Percentiles rank a stretch among this genome's conserved stretches.
These are phyloP conservation scores for Persicaria tinctoria DNA, from an alignment of 148 eudicot genomes.

Conservation along the genomic window DNA sequence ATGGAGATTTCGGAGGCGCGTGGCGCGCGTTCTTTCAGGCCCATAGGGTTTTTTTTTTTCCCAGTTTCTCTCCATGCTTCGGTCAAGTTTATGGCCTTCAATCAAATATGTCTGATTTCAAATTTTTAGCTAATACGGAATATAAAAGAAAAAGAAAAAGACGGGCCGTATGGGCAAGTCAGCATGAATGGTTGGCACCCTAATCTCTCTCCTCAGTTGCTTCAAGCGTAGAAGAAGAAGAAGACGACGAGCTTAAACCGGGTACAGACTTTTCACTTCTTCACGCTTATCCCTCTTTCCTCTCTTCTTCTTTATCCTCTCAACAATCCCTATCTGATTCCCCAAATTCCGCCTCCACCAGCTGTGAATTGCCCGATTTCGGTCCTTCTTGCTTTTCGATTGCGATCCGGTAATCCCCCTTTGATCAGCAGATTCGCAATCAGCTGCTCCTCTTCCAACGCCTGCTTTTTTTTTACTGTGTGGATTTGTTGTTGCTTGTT, in stretches of 20 bases:
- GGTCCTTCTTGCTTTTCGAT: neutral
- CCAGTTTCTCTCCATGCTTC: too few species aligned
- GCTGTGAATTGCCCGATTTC: neutral
- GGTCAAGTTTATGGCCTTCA: too few species aligned
- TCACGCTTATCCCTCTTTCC: conserved; percentile 1
- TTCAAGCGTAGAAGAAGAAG: neutral
- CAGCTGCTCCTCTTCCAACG: neutral
- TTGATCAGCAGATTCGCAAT: neutral
- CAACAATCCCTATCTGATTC: neutral
- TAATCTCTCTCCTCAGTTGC: conserved; percentile 5
- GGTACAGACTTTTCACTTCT: conserved; percentile 8
- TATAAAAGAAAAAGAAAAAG: too few species aligned
- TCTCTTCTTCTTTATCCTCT: conserved; percentile 3
- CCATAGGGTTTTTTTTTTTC: too few species aligned
- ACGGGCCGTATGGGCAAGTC: neutral
- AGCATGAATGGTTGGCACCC: conserved; percentile 2
- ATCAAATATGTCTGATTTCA: too few species aligned
- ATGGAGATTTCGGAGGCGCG: too few species aligned
- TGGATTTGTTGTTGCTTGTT: neutral
- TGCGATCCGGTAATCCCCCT: neutral
- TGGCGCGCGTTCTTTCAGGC: too few species aligned
- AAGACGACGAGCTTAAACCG: conserved; percentile 3
- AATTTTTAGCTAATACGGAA: too few species aligned
- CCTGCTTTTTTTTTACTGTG: neutral
- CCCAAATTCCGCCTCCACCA: neutral